phyloP scores from a whole-genome alignment of 768 basidiomycete species.

The Grammothele lineata region DNA sequence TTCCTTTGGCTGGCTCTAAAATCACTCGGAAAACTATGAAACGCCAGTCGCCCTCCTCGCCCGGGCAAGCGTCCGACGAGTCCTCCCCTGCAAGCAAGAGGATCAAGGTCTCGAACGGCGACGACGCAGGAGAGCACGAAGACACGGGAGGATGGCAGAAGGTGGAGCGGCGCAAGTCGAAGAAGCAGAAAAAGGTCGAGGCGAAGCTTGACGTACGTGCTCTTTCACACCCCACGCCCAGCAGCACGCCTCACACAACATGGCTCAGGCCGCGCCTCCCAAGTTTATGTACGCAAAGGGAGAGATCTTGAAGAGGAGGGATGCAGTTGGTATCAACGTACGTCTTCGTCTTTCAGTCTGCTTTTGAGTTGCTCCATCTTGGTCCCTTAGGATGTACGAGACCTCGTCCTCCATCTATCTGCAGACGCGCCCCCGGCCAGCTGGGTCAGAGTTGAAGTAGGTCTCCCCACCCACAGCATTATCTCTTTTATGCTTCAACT shows the following conservation, averaged over 20 bases:
- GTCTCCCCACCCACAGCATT: slow-evolving; percentile 16
- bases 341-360: slow-evolving; percentile 29
- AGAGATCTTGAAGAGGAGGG: slow-evolving; percentile 69
- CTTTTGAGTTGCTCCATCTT: too few species aligned
- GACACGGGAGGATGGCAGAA: slow-evolving; percentile 56
- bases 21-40: too few species aligned
- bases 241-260: neutral
- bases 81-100: too few species aligned
- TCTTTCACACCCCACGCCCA: neutral
- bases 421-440: slow-evolving; percentile 81
- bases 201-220: slow-evolving; percentile 58
- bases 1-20: too few species aligned
- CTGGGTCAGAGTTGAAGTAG: slow-evolving; percentile 83
- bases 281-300: slow-evolving; percentile 77
- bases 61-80: too few species aligned
- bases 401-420: slow-evolving; percentile 76
- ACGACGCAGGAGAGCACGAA: neutral
- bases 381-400: slow-evolving; percentile 78
- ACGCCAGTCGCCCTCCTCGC: too few species aligned
- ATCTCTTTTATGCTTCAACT: neutral
- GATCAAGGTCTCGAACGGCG: neutral
- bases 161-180: slow-evolving; percentile 67
- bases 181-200: slow-evolving; percentile 60
- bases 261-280: slow-evolving; percentile 48
- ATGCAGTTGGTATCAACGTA: slow-evolving; percentile 80